Conservation (phyloP, 805 yeast genomes). For the Myxozyma monticola region DNA sequence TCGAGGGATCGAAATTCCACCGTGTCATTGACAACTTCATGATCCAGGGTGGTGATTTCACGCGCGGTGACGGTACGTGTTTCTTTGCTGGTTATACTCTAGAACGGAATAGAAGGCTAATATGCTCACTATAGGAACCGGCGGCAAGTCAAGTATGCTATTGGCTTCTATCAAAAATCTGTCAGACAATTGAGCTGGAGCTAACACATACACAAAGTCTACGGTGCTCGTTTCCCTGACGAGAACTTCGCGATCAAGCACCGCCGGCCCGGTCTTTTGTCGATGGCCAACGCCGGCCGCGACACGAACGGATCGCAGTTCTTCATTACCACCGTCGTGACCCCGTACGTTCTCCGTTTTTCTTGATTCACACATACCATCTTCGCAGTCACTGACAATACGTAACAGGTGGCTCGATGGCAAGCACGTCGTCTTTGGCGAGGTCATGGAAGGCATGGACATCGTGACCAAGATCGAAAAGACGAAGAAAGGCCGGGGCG, state of each 20-base stretch:
- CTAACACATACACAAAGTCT: conserved; percentile 43
- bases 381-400: background rate
- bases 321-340: conserved; percentile 87
- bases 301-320: conserved; percentile 86
- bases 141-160: conserved; percentile 50
- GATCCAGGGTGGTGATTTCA: conserved; percentile 88
- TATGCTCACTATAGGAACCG: conserved; percentile 49
- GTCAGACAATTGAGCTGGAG: conserved; percentile 32
- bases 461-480: conserved; percentile 81
- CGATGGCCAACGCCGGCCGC: conserved; percentile 79
- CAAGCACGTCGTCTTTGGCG: conserved; percentile 94
- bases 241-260: conserved; percentile 64
- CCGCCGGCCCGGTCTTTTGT: conserved; percentile 57
- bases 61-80: conserved; percentile 42
- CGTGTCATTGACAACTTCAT: conserved; percentile 67
- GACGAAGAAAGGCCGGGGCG: conserved; percentile 48
- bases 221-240: conserved; percentile 70
- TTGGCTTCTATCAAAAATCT: too few species aligned
- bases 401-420: conserved; percentile 74
- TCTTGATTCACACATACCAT: too few species aligned
- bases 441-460: conserved; percentile 78
- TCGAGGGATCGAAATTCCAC: conserved; percentile 67
- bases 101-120: background rate
- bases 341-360: conserved; percentile 43
- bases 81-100: too few species aligned